Conservation (phyloP, 805 yeast species). For the Peterozyma toletana region DNA sequence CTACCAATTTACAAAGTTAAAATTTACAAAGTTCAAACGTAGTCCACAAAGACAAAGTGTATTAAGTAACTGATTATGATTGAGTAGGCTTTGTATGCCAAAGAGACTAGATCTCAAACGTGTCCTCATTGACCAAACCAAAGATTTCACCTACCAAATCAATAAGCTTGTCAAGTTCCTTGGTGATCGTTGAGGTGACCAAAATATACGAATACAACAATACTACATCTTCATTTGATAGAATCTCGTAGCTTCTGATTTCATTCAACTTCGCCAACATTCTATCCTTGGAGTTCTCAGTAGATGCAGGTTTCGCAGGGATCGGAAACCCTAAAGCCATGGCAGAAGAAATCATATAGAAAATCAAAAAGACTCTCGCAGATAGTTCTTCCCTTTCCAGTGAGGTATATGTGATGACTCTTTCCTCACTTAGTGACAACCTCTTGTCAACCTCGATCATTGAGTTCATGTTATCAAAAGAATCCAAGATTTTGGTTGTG, state of each 20-base stretch:
- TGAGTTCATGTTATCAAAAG: slow-evolving; percentile 65
- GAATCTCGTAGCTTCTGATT: slow-evolving; percentile 33
- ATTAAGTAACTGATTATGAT: no score
- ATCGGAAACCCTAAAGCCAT: slow-evolving; percentile 69
- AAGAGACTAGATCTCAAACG: slow-evolving; percentile 36
- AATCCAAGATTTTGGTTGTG: slow-evolving; percentile 64
- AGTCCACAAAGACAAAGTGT: no score
- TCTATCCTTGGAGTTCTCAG: slow-evolving; percentile 66
- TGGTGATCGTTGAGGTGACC: slow-evolving; percentile 61
- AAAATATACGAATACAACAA: slow-evolving; percentile 67
- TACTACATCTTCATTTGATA: slow-evolving; percentile 68
- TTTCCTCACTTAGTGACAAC: slow-evolving; percentile 44
- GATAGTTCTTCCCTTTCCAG: slow-evolving; percentile 63
- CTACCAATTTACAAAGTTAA: no score
- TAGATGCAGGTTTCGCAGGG: slow-evolving; percentile 71
- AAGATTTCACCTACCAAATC: slow-evolving; percentile 47
- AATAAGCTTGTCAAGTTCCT: slow-evolving; percentile 55
- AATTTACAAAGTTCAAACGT: no score
- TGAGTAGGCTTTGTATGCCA: no score
- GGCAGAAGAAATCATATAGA: slow-evolving; percentile 75
- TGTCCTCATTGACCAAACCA: slow-evolving; percentile 61
- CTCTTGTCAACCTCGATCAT: slow-evolving; percentile 58
- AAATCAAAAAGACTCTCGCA: slow-evolving; percentile 64
- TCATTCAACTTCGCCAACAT: slow-evolving; percentile 59
- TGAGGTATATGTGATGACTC: slow-evolving; percentile 45